phyloP scores from a whole-genome alignment of 805 yeast species.

The Candida pseudofarinosa region DNA sequence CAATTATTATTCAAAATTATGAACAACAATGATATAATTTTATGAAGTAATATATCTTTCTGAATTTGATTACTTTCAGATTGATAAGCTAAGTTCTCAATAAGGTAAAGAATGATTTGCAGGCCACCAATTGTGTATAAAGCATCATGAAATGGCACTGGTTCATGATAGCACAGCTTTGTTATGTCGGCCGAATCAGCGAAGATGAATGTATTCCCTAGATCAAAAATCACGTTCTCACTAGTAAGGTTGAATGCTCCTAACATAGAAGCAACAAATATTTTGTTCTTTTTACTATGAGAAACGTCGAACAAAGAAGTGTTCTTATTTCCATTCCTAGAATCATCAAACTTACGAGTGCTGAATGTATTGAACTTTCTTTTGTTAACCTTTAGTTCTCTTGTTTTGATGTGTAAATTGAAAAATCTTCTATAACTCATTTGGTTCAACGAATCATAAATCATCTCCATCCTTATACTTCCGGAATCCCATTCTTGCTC shows the following conservation, averaged over 20 bases:
- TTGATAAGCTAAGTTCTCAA: slow-evolving; percentile 38
- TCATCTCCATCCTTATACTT: slow-evolving; percentile 29
- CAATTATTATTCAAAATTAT: slow-evolving; percentile 43
- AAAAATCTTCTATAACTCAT: slow-evolving; percentile 35
- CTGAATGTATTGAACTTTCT: neutral
- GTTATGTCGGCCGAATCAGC: slow-evolving; percentile 3
- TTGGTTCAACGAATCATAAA: slow-evolving; percentile 38
- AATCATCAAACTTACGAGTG: neutral
- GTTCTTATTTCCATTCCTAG: neutral
- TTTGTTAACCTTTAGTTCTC: slow-evolving; percentile 21
- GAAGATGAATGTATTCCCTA: slow-evolving; percentile 10
- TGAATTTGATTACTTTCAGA: slow-evolving; percentile 7
- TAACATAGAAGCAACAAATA: slow-evolving; percentile 4
- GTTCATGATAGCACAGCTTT: slow-evolving; percentile 16
- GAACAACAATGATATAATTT: slow-evolving; percentile 40
- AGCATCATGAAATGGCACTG: slow-evolving; percentile 24
- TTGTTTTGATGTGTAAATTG: slow-evolving; percentile 29
- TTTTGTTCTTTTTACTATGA: neutral
- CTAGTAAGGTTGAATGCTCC: slow-evolving; percentile 10
- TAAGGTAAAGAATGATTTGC: slow-evolving; percentile 39
- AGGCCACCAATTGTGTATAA: slow-evolving; percentile 51
- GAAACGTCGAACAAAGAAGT: neutral
- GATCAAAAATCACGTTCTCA: slow-evolving; percentile 19
- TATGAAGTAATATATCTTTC: slow-evolving; percentile 22
- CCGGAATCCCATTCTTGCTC: slow-evolving; percentile 48